phyloP scores from a whole-genome alignment of 2,329 filamentous ascomycete species.

The Calonectria pteridis region DNA sequence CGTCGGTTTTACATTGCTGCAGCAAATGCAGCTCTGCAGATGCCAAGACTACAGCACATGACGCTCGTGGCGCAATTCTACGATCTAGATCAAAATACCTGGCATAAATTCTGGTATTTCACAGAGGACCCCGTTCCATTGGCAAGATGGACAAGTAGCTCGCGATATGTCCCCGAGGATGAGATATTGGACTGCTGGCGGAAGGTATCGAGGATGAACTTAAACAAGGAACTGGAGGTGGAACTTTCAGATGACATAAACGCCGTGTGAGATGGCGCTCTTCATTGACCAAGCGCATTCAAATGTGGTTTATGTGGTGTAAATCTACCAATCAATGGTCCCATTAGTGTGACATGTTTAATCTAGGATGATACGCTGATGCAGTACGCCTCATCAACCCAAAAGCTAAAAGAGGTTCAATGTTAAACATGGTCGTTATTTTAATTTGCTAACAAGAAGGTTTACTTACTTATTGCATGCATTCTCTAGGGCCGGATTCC shows the following conservation, averaged over 20 bases:
- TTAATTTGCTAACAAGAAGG: too few species aligned
- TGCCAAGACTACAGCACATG: neutral
- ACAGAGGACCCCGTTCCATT: neutral
- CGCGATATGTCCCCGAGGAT: neutral
- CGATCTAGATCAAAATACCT: neutral
- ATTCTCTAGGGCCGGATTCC: too few species aligned
- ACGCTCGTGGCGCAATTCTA: neutral
- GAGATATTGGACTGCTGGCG: neutral
- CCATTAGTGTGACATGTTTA: too few species aligned
- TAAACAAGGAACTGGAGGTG: neutral
- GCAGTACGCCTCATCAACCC: too few species aligned
- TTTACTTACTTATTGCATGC: too few species aligned
- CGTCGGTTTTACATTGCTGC: neutral
- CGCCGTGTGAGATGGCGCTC: neutral
- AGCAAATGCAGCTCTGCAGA: neutral
- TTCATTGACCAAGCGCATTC: too few species aligned
- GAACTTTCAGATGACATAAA: neutral
- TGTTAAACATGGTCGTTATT: too few species aligned
- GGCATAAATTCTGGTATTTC: neutral
- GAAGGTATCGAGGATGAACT: neutral
- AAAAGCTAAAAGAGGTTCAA: too few species aligned
- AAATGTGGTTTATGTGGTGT: too few species aligned
- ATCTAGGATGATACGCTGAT: too few species aligned
- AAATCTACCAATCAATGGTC: too few species aligned
- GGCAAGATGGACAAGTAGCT: neutral